Base-by-base conservation (phyloP, 1,284 basidiomycete genomes). In the Vanrija sp. region DNA sequence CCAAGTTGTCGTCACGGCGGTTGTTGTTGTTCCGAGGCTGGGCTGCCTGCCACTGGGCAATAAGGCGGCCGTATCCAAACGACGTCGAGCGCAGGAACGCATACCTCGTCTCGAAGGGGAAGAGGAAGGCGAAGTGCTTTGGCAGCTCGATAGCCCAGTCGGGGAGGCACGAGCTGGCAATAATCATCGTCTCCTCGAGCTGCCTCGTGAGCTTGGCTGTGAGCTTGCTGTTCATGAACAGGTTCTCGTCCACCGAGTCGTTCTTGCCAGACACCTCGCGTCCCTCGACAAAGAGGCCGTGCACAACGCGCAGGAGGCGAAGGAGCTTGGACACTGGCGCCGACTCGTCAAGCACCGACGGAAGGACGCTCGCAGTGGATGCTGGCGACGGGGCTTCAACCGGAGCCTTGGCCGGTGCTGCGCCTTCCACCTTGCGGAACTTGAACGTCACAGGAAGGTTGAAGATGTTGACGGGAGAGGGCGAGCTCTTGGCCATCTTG, bases 121-220 rank as follows among this genome's bases (percentile, higher is more conserved):
- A 98, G 19, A 98, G 81, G 85, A 98, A 98, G 0, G 95, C 88
- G 81, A 96, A 97, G 64, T 90, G 85, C 64, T 89, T 87, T 1
- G 95, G 93, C 9, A 99, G 82, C 71, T 97, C 93, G 38, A 89
- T 78, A 1, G 94, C 90, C 96, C 96, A 99, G 61, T 92, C 91
- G 1, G 96, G 96, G 12, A 98, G 78, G 75, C 94, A 98, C 39
- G 89, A 89, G 64, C 94, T 91, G 50, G 95, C 96, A 38, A 98
- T 89, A 60, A 99, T 95, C 90, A 98, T 96, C 0, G 92, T 91
- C 73, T 99, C 96, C 66, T 98, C 95, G 36, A 99, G 76, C 72
- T 98, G 96, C 38, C 96, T 84, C n/a, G 92, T 94, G 36, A 99
- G 82, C 75, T 99, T 98, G 20, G 96, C 96, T 1, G 93, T 94